Percentiles rank a stretch among this genome's conserved stretches.
Conservation (phyloP, 2,329 filamentous ascomycete species). For the Aspergillus melleus region DNA sequence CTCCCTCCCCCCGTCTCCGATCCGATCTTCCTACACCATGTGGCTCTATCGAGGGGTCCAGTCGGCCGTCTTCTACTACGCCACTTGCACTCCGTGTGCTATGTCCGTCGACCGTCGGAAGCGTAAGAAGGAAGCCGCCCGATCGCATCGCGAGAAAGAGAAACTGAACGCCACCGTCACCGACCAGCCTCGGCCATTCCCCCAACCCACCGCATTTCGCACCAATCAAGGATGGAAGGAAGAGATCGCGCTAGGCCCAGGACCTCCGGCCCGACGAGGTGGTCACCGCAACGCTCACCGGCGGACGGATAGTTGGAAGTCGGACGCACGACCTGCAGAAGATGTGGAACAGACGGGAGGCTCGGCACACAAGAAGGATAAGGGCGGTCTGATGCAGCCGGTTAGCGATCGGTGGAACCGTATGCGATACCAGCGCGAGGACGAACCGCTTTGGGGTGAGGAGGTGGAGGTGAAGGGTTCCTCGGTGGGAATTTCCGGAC, state of each 20-base stretch:
- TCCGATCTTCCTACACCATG: slow-evolving; percentile 26
- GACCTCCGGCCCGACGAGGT: slow-evolving; percentile 63
- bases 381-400: slow-evolving; percentile 37
- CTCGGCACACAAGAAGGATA: slow-evolving; percentile 48
- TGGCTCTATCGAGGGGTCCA: slow-evolving; percentile 52
- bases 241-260: slow-evolving; percentile 80
- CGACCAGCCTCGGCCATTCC: slow-evolving; percentile 71
- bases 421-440: slow-evolving; percentile 79
- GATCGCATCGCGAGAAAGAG: slow-evolving; percentile 65
- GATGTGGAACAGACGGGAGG: slow-evolving; percentile 19
- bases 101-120: slow-evolving; percentile 69
- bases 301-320: slow-evolving; percentile 60
- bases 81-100: slow-evolving; percentile 60
- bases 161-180: slow-evolving; percentile 57
- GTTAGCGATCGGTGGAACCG: slow-evolving; percentile 69
- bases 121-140: slow-evolving; percentile 68
- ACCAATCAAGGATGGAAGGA: slow-evolving; percentile 89
- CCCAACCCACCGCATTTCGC: slow-evolving; percentile 74
- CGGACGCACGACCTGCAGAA: slow-evolving; percentile 50
- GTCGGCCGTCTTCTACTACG: slow-evolving; percentile 53
- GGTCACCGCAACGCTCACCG: slow-evolving; percentile 48
- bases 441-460: slow-evolving; percentile 83
- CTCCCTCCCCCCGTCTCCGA: too few relatives aligned
- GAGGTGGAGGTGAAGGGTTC: slow-evolving; percentile 54
- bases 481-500: slow-evolving; percentile 51